Evolutionary conservation across 208 protist genomes (phyloP), one percentile per base, ranked within the genome.

Genomic region (Leishmania guyanensis): DNA sequence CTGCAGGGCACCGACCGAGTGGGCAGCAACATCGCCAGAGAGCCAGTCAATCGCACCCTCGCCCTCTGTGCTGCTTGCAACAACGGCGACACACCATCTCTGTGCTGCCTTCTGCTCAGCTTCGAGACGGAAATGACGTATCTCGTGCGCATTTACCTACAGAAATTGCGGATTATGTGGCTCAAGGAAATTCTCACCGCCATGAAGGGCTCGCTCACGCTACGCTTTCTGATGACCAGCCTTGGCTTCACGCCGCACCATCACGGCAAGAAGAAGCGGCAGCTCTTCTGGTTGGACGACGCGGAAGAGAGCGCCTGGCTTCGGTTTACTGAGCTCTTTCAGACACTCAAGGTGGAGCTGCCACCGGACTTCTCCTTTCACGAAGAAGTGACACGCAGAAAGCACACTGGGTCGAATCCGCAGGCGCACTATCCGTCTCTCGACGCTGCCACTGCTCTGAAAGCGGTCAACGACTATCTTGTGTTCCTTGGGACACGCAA

Each of bases 61-160:
- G 81, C 84, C 50, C 86, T 97, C 22, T 92, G 87, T 77, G 87
- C 77, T 1, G 92, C 94, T 22, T 96, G 91, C 84, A 91, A 92
- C 65, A 88, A 94, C 46, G 94, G 94, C 39, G 92, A 97, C 78
- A 85, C 79, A 50, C 36, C 83, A 20, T 89, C 89, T 0, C 88
- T 96, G 29, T 84, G 81, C 58, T 82, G 81, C 0, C 70, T 86
- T 9, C 85, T 97, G 43, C 62, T 80, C 56, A 74, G 80, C 39
- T 94, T 97, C 71, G 78, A 75, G 36, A 76, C 20, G 22, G 81
- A 92, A 73, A 96, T 96, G 94, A 66, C 78, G 33, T 85, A 89
- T 69, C 86, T 97, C 48, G 72, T 97, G 8, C 84, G 87, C 46
- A 96, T 97, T 36, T 97, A 93, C 81, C 79, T 97, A 48, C 93